A percentile compares a stretch with the other conserved stretches of the same genome.
phyloP scores from a whole-genome alignment of 495 filamentous ascomycete species.

The Hypoxylon intermedium region DNA sequence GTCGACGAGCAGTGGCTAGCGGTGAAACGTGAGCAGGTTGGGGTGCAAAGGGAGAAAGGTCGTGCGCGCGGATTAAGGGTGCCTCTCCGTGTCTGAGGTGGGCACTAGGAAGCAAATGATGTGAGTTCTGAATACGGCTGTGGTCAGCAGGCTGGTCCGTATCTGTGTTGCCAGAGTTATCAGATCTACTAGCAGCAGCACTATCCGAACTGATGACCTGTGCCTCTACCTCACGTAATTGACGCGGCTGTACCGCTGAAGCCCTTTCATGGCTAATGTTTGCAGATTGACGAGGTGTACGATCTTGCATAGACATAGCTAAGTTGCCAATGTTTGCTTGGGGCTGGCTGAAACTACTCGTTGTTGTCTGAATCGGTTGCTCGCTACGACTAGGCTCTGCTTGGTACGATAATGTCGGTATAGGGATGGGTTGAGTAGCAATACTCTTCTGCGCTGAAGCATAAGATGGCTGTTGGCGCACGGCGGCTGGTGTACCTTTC shows the following conservation, averaged over 20 bases:
- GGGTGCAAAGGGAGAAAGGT: conserved; percentile 76
- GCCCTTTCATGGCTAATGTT: conserved; percentile 8
- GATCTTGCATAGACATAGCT: conserved; percentile 10
- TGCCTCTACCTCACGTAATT: conserved; percentile 31
- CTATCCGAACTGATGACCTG: conserved; percentile 47
- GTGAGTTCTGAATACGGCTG: conserved; percentile 43
- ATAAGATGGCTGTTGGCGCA: conserved; percentile 12
- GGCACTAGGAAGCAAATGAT: conserved; percentile 45
- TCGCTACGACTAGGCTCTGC: conserved; percentile 14
- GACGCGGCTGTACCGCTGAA: conserved; percentile 6
- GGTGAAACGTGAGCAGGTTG: conserved; percentile 84
- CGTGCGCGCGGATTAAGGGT: conserved; percentile 52
- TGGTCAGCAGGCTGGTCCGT: conserved; percentile 45
- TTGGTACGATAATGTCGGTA: conserved; percentile 16
- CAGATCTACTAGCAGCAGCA: conserved; percentile 48
- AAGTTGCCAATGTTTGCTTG: conserved; percentile 9
- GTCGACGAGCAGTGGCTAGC: conserved; percentile 68
- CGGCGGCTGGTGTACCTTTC: conserved; percentile 33
- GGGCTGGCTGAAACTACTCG: conserved; percentile 29
- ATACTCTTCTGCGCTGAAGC: conserved; percentile 11
- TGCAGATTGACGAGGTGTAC: conserved; percentile 1
- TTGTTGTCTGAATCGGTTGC: conserved; percentile 9
- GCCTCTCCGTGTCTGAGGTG: conserved; percentile 41
- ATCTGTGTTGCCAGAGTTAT: conserved; percentile 50
- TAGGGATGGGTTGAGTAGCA: conserved; percentile 16